These are phyloP conservation scores for Oryza glaberrima DNA, from an alignment of 176 grass and related monocot species.

Conservation along the genomic window DNA sequence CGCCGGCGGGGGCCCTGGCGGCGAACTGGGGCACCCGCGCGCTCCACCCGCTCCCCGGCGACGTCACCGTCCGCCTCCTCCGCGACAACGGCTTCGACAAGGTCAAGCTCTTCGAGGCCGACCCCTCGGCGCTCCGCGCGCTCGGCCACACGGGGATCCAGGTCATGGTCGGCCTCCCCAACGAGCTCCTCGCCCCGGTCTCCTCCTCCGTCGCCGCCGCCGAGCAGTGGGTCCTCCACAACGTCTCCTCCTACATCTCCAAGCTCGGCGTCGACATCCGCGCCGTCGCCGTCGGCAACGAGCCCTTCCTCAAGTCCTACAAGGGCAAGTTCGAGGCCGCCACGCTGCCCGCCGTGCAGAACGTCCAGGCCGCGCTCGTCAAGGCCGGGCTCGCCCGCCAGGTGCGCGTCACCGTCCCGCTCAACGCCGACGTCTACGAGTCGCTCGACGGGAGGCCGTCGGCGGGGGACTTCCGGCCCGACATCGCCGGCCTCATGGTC, in stretches of 20 bases:
- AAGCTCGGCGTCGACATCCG: conserved; percentile 79
- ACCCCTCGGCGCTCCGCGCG: conserved; percentile 51
- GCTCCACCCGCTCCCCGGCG: conserved; percentile 60
- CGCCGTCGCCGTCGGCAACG: conserved; percentile 85
- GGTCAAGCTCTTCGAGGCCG: conserved; percentile 93
- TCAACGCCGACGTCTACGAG: conserved; percentile 98
- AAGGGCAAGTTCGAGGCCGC: conserved; percentile 67
- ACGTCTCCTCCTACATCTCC: conserved; percentile 81
- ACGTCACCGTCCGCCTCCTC: conserved; percentile 70
- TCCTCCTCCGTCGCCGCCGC: conserved; percentile 60
- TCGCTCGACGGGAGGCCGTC: conserved; percentile 57
- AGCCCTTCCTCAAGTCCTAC: conserved; percentile 93
- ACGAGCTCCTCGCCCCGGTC: conserved; percentile 64
- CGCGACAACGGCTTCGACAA: conserved; percentile 76
- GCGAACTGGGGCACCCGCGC: conserved; percentile 82
- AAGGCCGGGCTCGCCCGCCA: conserved; percentile 72
- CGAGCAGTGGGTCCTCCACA: conserved; percentile 87
- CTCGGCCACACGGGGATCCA: conserved; percentile 82
- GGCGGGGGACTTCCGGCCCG: conserved; percentile 75
- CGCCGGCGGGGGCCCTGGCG: conserved; percentile 55
- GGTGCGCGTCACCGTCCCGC: conserved; percentile 77
- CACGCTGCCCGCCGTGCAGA: conserved; percentile 77
- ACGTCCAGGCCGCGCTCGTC: conserved; percentile 84
- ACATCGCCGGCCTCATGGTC: conserved; percentile 77
- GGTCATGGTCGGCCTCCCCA: conserved; percentile 96